Percentiles rank a stretch among this genome's conserved stretches.
Conservation (phyloP, 2,329 filamentous ascomycete species). For the Fusarium zealandicum region DNA sequence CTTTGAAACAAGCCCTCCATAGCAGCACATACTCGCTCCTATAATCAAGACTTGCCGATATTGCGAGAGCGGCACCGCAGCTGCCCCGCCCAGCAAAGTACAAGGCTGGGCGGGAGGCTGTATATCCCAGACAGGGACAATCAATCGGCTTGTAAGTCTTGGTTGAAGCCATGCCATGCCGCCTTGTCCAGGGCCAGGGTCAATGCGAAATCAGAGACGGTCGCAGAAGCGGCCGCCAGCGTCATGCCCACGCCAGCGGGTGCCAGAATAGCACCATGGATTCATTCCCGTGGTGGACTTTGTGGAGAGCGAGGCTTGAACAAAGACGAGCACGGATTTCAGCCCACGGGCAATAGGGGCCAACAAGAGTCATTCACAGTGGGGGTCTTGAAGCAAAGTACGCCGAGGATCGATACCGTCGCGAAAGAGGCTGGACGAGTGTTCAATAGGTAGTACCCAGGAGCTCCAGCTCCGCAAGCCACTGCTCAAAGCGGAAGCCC, state of each 20-base stretch:
- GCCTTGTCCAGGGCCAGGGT: not conserved
- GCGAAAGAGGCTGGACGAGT: conserved; percentile 2
- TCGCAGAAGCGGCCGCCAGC: conserved; percentile 19
- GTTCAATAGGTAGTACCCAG: not conserved
- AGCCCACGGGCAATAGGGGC: conserved; percentile 26
- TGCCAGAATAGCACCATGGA: too few species aligned
- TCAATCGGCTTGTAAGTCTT: not conserved
- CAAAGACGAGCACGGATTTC: conserved; percentile 25
- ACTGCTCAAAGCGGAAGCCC: not conserved
- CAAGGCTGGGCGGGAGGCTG: not conserved
- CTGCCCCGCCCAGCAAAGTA: not conserved
- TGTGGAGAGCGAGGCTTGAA: conserved; percentile 21
- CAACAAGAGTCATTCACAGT: not conserved
- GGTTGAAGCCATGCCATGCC: conserved; percentile 9
- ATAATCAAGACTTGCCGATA: not conserved
- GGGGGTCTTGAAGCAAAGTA: not conserved
- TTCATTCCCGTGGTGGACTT: too few species aligned
- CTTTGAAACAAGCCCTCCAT: not conserved
- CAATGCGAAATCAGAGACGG: conserved; percentile 8
- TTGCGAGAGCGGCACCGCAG: conserved; percentile 1
- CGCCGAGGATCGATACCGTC: not conserved
- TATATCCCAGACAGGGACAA: not conserved
- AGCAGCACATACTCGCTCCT: not conserved
- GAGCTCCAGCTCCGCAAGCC: not conserved
- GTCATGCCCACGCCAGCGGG: conserved; percentile 31